Conservation (phyloP, 495 filamentous ascomycete species). For the Gamarada debralockiae region DNA sequence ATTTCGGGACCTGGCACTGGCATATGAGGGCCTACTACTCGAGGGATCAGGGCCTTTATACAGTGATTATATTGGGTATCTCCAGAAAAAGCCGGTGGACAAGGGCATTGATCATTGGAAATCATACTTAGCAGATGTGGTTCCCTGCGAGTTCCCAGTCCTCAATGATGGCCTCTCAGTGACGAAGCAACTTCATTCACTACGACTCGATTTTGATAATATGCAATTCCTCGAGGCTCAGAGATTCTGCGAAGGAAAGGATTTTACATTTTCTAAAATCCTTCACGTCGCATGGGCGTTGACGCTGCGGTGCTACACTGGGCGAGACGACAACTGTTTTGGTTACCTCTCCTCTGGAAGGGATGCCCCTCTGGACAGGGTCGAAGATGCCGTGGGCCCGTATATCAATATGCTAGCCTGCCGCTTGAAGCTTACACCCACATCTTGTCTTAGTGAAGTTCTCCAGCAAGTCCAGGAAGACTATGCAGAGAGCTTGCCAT, state of each 20-base stretch:
- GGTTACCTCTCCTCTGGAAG: constrained; percentile 33
- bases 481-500: constrained; percentile 42
- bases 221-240: not conserved
- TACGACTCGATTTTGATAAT: not conserved
- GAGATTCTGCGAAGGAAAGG: constrained; percentile 19
- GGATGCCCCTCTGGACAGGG: constrained; percentile 41
- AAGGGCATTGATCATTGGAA: too few species aligned
- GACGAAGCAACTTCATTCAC: not conserved
- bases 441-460: constrained; percentile 31
- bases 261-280: too few species aligned
- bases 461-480: constrained; percentile 44
- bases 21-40: too few species aligned
- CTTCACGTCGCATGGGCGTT: constrained; percentile 54
- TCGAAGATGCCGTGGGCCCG: constrained; percentile 45
- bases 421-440: too few species aligned
- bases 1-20: too few species aligned
- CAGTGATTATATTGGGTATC: too few species aligned
- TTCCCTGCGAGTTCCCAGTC: constrained; percentile 9
- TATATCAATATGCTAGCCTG: constrained; percentile 32
- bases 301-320: constrained; percentile 46
- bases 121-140: too few species aligned
- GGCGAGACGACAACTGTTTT: constrained; percentile 53
- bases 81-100: too few species aligned
- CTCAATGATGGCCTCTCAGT: not conserved
- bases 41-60: too few species aligned